Evolutionary conservation across 164 flowering plant genomes (phyloP).

Genomic region (Magnolia officinalis): DNA sequence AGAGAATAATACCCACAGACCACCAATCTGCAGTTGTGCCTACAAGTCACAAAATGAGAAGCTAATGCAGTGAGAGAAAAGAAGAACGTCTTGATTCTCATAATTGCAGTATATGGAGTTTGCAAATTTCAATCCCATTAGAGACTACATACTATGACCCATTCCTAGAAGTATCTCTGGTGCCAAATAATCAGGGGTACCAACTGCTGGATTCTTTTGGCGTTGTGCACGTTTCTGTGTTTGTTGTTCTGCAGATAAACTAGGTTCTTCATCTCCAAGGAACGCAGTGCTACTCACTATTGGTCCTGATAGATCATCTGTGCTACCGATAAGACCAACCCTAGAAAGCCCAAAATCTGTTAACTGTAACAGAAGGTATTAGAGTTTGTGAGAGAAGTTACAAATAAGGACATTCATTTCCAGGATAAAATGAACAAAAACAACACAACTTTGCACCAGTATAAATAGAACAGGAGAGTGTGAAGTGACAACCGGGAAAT

Average conservation of each 20-base stretch:
- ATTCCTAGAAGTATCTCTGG: slow-evolving; percentile 99
- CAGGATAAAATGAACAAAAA: background rate
- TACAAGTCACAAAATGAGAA: slow-evolving; percentile 23
- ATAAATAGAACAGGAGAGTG: background rate
- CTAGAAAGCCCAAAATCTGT: slow-evolving; percentile 99
- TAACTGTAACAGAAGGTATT: slow-evolving; percentile 75
- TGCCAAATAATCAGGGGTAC: slow-evolving; percentile 99
- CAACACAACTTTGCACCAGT: background rate
- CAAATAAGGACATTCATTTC: background rate
- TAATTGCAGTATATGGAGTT: background rate
- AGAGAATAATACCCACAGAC: slow-evolving; percentile 97
- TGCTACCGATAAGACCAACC: slow-evolving; percentile 96
- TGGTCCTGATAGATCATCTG: slow-evolving; percentile 88
- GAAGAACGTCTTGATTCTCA: background rate
- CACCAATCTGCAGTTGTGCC: slow-evolving; percentile 99
- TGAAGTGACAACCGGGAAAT: background rate
- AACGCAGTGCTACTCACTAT: slow-evolving; percentile 35
- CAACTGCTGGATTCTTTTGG: slow-evolving; percentile 82
- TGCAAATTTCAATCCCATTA: background rate
- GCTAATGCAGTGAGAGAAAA: background rate
- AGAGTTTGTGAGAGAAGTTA: slow-evolving; percentile 33
- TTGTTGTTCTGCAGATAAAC: slow-evolving; percentile 22
- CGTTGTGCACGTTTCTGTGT: slow-evolving; percentile 55
- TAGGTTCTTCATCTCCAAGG: slow-evolving; percentile 53
- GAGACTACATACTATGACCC: slow-evolving; percentile 75